These are phyloP conservation scores for Saccharomycopsis amapae DNA, from an alignment of 805 yeast genomes.

Conservation along the genomic window DNA sequence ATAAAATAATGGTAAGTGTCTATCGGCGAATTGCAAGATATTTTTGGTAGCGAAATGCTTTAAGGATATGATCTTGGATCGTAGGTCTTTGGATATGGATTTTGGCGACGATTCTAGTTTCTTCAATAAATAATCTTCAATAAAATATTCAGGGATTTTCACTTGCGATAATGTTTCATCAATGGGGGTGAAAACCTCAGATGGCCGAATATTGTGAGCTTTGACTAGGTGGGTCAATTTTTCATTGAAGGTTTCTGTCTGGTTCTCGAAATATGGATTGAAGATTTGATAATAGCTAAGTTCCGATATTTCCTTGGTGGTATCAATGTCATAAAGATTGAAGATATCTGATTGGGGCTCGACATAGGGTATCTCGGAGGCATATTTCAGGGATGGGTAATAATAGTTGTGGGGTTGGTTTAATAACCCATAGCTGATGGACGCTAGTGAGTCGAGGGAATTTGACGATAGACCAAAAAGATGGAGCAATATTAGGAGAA, in stretches of 20 bases:
- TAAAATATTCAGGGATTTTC: background rate
- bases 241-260: background rate
- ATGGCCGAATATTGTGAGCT: background rate
- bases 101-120: background rate
- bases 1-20: conserved; percentile 1
- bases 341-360: too few species aligned
- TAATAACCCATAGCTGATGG: too few species aligned
- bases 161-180: background rate
- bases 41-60: background rate
- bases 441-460: too few species aligned
- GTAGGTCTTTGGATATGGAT: background rate
- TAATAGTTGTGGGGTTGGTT: too few species aligned
- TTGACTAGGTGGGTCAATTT: background rate
- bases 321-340: too few species aligned
- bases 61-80: background rate
- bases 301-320: too few species aligned
- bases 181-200: background rate
- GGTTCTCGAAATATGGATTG: background rate
- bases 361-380: too few species aligned
- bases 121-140: background rate
- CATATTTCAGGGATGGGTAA: too few species aligned
- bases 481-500: too few species aligned
- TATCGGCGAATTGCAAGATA: background rate
- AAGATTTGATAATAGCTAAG: conserved; percentile 1
- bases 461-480: too few species aligned